phyloP scores from a whole-genome alignment of 164 flowering plant species.

The Protea cynaroides region DNA sequence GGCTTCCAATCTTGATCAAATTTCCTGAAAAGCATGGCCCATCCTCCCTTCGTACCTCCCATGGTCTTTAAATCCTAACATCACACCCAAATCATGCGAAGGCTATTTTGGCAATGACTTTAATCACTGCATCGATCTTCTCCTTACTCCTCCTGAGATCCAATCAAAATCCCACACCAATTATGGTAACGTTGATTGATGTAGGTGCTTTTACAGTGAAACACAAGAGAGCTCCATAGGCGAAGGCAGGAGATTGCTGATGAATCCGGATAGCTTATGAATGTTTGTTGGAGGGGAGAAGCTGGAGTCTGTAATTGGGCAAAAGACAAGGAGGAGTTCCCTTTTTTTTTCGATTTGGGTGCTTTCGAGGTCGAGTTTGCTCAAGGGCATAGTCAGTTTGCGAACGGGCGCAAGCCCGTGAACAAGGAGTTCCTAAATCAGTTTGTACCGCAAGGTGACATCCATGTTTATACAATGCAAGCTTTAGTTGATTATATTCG shows the following conservation, averaged over 20 bases:
- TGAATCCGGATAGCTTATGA: conserved; percentile 51
- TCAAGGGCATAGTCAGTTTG: conserved; percentile 11
- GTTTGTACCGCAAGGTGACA: conserved; percentile 45
- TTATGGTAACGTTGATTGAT: conserved; percentile 43
- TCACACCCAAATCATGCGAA: conserved; percentile 54
- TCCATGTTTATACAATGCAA: conserved; percentile 67
- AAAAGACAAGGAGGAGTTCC: conserved; percentile 81
- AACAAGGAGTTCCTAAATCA: conserved; percentile 35
- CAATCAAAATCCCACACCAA: conserved; percentile 1
- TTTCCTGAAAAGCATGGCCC: conserved; percentile 65
- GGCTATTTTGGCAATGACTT: conserved; percentile 91
- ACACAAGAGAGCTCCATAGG: conserved; percentile 72
- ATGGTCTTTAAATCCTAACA: conserved; percentile 42
- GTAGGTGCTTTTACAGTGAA: conserved; percentile 61
- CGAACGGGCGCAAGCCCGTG: conserved; percentile 32
- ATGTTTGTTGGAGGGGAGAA: conserved; percentile 86
- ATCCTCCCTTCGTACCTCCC: conserved; percentile 79
- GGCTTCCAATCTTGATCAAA: conserved; percentile 5
- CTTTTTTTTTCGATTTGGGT: conserved; percentile 54
- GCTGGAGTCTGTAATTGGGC: conserved; percentile 71
- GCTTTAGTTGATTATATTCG: conserved; percentile 48
- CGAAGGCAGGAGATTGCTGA: conserved; percentile 69
- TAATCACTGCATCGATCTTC: conserved; percentile 40
- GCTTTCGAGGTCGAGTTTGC: conserved; percentile 58
- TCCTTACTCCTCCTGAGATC: conserved; percentile 15